Evolutionary conservation across 345 rosid genomes (phyloP), one percentile per base, ranked within the genome.

Genomic region (Eucalyptus curtisii): DNA sequence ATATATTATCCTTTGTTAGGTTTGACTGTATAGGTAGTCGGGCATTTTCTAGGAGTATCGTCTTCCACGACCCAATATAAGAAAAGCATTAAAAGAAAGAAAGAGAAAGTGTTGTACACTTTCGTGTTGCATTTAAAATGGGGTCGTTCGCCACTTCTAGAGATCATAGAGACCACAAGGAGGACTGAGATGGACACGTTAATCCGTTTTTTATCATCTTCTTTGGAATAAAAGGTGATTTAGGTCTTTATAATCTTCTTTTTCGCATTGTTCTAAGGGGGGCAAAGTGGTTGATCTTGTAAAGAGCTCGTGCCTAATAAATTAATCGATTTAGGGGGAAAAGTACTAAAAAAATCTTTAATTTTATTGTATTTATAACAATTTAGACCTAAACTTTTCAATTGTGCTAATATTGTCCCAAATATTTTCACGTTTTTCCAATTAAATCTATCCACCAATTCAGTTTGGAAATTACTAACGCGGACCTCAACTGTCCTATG

Each of bases 401-500:
- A 55, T 55, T 55, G 6, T 55, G 1, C 2, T 55, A 22, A 55
- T 55, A 2, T 24, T 1, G 1, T 53, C 25, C 0, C 3, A 53
- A 22, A 4, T 50, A 50, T 17, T 50, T 50, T 17, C 1, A 7
- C 4, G 2, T 17, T 55, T 53, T 55, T 22, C 12, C 27, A 55
- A 55, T 55, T 55, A 22, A 55, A 4, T 55, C 59, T 12, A 55
- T 55, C 11, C 0, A n/a, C 11, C 27, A 55, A 22, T 20, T 22
- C 0, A 19, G 9, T 20, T 7, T 2, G 5, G 10, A 53, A 53
- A 53, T 53, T 8, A 53, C 25, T 53, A 22, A 53, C 5, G 2
- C 0, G 2, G 0, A 4, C 5, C 12, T 22, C 27, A 0, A 53
- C 0, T 3, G 5, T 53, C 12, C 10, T 53, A 53, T 22, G 0